Conservation (phyloP, 2,329 filamentous ascomycete species). For the Cercospora sojina region DNA sequence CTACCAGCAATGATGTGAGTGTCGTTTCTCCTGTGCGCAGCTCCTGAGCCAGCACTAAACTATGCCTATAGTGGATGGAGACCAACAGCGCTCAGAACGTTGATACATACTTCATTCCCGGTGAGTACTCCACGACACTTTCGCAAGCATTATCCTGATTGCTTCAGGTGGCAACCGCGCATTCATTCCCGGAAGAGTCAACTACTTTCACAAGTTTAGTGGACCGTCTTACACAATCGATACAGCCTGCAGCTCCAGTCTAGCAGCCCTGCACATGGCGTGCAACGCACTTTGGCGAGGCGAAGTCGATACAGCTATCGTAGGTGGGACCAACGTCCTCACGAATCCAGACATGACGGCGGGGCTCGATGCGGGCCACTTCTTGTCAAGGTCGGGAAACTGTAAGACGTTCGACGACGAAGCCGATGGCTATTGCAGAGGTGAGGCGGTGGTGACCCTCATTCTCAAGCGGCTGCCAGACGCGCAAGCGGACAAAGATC, state of each 20-base stretch:
- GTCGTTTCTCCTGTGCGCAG: background rate
- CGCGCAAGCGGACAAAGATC: slow-evolving; percentile 71
- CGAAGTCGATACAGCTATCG: slow-evolving; percentile 29
- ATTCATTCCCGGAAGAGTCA: slow-evolving; percentile 27
- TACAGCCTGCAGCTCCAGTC: slow-evolving; percentile 31
- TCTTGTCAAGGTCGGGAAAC: slow-evolving; percentile 22
- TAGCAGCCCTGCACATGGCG: slow-evolving; percentile 26
- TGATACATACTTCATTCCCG: slow-evolving; percentile 26
- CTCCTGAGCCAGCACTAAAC: background rate
- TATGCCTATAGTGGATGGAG: slow-evolving; percentile 22
- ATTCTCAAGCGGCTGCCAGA: slow-evolving; percentile 51
- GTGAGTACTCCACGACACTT: background rate
- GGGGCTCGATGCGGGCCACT: slow-evolving; percentile 28
- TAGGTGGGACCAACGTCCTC: slow-evolving; percentile 30
- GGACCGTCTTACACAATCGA: slow-evolving; percentile 30
- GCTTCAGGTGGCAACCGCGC: slow-evolving; percentile 4
- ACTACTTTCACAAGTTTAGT: slow-evolving; percentile 31
- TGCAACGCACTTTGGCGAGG: slow-evolving; percentile 30
- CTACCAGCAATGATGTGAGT: slow-evolving; percentile 34
- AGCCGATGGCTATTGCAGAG: slow-evolving; percentile 41
- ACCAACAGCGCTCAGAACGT: slow-evolving; percentile 28
- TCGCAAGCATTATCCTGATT: background rate
- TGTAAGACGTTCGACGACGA: slow-evolving; percentile 31
- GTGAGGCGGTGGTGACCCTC: slow-evolving; percentile 37
- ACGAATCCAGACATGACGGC: slow-evolving; percentile 27